Evolutionary conservation across 164 flowering plant genomes (phyloP).

Genomic region (Santalum album): DNA sequence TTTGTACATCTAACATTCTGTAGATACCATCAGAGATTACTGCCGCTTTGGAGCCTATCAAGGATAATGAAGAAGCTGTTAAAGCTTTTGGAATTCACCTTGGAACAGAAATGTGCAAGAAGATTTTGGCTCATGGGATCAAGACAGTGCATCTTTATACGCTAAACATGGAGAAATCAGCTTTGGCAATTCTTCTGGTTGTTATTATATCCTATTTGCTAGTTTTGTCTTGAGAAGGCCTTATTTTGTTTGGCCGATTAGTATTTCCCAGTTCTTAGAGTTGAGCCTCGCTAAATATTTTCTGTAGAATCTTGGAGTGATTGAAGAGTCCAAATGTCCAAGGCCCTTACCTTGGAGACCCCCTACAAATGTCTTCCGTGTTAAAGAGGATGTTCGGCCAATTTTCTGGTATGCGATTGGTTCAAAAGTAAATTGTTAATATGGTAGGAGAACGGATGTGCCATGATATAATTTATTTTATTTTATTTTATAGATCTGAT

Average conservation of each 20-base stretch:
- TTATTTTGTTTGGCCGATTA: neutral
- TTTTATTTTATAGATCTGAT: no score
- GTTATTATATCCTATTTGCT: slow-evolving; percentile 5
- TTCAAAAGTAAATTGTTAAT: no score
- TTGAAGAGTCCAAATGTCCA: slow-evolving; percentile 75
- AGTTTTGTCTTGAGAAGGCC: slow-evolving; percentile 4
- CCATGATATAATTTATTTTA: no score
- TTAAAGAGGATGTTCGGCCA: slow-evolving; percentile 88
- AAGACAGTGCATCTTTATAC: slow-evolving; percentile 89
- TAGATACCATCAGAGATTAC: slow-evolving; percentile 76
- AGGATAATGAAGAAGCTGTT: slow-evolving; percentile 97
- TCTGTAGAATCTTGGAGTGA: slow-evolving; percentile 84
- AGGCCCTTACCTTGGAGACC: slow-evolving; percentile 90
- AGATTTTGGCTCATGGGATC: slow-evolving; percentile 84
- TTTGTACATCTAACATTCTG: neutral
- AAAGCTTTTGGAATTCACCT: slow-evolving; percentile 83
- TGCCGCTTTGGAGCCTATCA: slow-evolving; percentile 87
- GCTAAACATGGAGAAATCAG: slow-evolving; percentile 90
- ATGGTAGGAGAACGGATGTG: no score
- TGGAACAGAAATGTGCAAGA: slow-evolving; percentile 98
- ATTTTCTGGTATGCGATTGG: slow-evolving; percentile 92
- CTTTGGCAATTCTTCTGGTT: slow-evolving; percentile 82
- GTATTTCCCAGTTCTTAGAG: neutral
- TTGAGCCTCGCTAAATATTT: slow-evolving; percentile 6
- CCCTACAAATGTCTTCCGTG: slow-evolving; percentile 75